Evolutionary conservation across 305 asterid genomes (phyloP), one percentile per base, ranked within the genome.

Genomic region (Caryopteris hybrid): DNA sequence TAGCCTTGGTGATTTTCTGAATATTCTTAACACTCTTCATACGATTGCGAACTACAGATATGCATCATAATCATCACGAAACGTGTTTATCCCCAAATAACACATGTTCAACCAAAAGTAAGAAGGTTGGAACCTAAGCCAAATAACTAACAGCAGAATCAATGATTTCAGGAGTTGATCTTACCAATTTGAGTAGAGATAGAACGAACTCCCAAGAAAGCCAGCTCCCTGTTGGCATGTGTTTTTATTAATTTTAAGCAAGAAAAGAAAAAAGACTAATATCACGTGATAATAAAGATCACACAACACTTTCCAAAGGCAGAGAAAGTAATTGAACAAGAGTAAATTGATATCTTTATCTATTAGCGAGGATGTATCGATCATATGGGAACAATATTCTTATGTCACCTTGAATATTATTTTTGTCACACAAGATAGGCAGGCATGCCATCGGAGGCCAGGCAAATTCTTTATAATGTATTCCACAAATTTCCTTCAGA

Each of bases 1-100:
- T 94, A 38, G 99, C 99, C 89, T 94, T 94, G 4, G 98, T 91
- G 77, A 94, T 94, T 79, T 94, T 94, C 80, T 91, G 97, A 60
- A 94, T 94, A 81, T 82, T 94, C 70, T 73, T 84, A 61, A 94
- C 95, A 94, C 97, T 91, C 86, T 86, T 94, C 99, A 94, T 89
- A 48, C 96, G 87, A 77, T 87, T 92, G 74, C 96, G 89, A 31
- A 83, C 88, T 83, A 59, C 72, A 70, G 39, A 52, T 59, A 57
- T 11, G 56, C 42, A 66, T 21, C 46, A 64, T 36, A 36, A 36
- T 64, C 72, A 76, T 21, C 64, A 62, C 33, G 10, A 64, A 47
- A 53, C 38, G 64, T 60, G 72, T 52, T 47, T 50, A 36, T 45
- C 39, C 57, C 45, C 64, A 39, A 59, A 33, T 42, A 67, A 50